These are phyloP conservation scores for Penicillium olsonii DNA, from an alignment of 2,329 filamentous ascomycete genomes.

Conservation along the genomic window DNA sequence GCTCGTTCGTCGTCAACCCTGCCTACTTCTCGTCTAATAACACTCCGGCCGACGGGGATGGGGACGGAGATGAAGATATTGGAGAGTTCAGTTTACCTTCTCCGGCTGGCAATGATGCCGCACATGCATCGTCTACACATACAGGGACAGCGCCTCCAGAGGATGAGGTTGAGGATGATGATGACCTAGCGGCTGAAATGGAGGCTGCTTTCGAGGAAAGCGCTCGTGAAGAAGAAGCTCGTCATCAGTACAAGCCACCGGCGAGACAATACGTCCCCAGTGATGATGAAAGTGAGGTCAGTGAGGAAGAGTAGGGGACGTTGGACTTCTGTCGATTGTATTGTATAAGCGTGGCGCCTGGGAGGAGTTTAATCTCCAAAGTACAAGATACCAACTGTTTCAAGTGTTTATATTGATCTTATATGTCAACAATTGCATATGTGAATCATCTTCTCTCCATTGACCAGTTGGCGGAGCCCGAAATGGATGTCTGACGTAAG, in stretches of 20 bases:
- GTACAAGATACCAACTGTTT: conserved; percentile 11
- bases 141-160: conserved; percentile 30
- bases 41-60: conserved; percentile 38
- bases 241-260: conserved; percentile 33
- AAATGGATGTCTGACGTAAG: no score
- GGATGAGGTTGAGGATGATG: conserved; percentile 46
- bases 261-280: conserved; percentile 39
- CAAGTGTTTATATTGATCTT: neutral
- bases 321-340: conserved; percentile 6
- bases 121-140: conserved; percentile 12
- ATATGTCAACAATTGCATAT: neutral
- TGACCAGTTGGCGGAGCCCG: no score
- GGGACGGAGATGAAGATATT: conserved; percentile 48
- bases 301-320: conserved; percentile 60
- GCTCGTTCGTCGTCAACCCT: conserved; percentile 42
- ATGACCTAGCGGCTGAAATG: conserved; percentile 59
- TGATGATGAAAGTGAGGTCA: conserved; percentile 65
- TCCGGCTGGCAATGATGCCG: conserved; percentile 30
- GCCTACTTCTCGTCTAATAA: conserved; percentile 46
- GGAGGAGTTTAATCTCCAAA: conserved; percentile 4
- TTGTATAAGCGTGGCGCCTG: conserved; percentile 13
- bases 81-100: conserved; percentile 41
- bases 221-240: conserved; percentile 45
- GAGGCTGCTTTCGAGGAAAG: conserved; percentile 55
- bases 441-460: no score